These are phyloP conservation scores for Suhomyces bolitotheri DNA, from an alignment of 1,139 yeast genomes.

Conservation along the genomic window DNA sequence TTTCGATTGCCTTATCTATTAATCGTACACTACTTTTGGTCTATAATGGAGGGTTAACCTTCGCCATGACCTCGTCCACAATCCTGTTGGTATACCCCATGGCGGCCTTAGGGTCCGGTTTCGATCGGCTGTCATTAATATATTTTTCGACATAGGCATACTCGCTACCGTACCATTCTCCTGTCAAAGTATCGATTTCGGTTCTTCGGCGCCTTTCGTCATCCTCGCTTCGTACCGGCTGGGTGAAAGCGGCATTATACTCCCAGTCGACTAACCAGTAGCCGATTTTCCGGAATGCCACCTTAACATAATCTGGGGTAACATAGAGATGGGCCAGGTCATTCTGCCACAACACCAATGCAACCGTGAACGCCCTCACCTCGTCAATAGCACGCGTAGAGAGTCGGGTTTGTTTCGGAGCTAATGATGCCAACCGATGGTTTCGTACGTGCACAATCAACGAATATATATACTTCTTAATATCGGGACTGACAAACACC, in stretches of 20 bases:
- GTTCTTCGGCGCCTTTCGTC: slow-evolving; percentile 22
- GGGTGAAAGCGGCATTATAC: slow-evolving; percentile 20
- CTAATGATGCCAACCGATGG: slow-evolving; percentile 42
- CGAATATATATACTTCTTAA: slow-evolving; percentile 41
- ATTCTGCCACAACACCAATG: slow-evolving; percentile 33
- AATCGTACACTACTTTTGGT: no score
- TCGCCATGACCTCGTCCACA: slow-evolving; percentile 40
- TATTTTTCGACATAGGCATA: slow-evolving; percentile 38
- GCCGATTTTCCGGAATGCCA: slow-evolving; percentile 45
- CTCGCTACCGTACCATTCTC: slow-evolving; percentile 51
- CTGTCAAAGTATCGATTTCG: slow-evolving; percentile 40
- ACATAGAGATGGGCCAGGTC: slow-evolving; percentile 24
- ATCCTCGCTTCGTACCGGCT: slow-evolving; percentile 7
- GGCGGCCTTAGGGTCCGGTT: slow-evolving; percentile 26
- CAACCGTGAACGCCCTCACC: slow-evolving; percentile 27
- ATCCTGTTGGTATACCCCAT: slow-evolving; percentile 38
- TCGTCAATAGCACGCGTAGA: slow-evolving; percentile 35
- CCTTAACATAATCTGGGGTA: slow-evolving; percentile 42
- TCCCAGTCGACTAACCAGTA: slow-evolving; percentile 54
- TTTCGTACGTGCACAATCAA: slow-evolving; percentile 40
- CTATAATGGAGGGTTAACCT: slow-evolving; percentile 44
- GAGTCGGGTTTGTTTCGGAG: slow-evolving; percentile 39
- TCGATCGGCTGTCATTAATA: slow-evolving; percentile 23
- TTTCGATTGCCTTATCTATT: no score
- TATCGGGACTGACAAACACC: slow-evolving; percentile 38